Percentiles rank a stretch among this genome's conserved stretches.
These are phyloP conservation scores for Eutrema heterophyllum DNA, from an alignment of 345 rosid species.

Conservation along the genomic window DNA sequence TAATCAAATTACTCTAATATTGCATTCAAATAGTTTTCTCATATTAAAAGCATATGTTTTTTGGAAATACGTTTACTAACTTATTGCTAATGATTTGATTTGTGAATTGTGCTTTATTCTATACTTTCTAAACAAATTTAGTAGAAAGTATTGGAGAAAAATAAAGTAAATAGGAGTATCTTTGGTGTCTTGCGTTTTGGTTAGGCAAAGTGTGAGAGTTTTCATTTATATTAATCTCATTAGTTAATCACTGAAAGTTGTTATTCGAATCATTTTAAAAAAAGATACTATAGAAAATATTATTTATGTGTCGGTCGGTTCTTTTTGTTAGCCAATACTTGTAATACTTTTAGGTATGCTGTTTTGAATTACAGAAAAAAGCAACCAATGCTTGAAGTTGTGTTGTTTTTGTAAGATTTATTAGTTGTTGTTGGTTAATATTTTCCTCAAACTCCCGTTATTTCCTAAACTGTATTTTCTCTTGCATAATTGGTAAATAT, in stretches of 20 bases:
- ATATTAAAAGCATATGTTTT: background rate
- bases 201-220: slow-evolving; percentile 19
- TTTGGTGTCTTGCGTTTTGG: slow-evolving; percentile 31
- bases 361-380: background rate
- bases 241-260: background rate
- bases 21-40: background rate
- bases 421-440: background rate
- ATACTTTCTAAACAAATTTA: slow-evolving; percentile 22
- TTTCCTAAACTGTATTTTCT: background rate
- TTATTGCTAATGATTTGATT: slow-evolving; percentile 8
- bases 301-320: slow-evolving; percentile 2
- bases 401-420: background rate
- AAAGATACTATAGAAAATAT: background rate
- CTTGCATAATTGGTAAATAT: background rate
- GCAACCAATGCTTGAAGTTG: background rate
- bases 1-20: background rate
- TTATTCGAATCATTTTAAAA: background rate
- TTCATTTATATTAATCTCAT: background rate
- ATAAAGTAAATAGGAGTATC: slow-evolving; percentile 10
- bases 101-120: slow-evolving; percentile 10
- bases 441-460: background rate
- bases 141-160: background rate
- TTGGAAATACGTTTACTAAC: background rate
- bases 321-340: background rate
- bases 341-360: background rate